Evolutionary conservation across 2,329 filamentous ascomycete genomes (phyloP).

Genomic region (Colletotrichum musae): DNA sequence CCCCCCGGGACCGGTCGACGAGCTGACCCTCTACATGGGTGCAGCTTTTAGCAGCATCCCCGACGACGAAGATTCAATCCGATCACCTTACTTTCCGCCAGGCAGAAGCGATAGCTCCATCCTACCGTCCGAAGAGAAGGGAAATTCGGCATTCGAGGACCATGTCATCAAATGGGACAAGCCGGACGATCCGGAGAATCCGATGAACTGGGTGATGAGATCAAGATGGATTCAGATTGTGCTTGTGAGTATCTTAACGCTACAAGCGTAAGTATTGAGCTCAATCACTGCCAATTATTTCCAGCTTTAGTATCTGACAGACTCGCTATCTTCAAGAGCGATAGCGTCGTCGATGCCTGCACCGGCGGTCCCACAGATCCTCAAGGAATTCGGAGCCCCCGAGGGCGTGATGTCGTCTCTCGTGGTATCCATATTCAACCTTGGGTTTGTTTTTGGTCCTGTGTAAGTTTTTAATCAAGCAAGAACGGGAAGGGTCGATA

Average conservation of each 20-base stretch:
- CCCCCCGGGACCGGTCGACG: conserved; percentile 32
- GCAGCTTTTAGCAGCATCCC: conserved; percentile 36
- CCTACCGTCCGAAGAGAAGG: neutral
- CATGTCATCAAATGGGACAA: conserved; percentile 12
- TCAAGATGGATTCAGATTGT: conserved; percentile 31
- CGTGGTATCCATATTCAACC: conserved; percentile 64
- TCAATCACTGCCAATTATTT: neutral
- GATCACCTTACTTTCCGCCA: conserved; percentile 4
- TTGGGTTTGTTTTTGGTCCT: conserved; percentile 59
- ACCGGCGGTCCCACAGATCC: conserved; percentile 3
- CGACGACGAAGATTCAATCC: conserved; percentile 17
- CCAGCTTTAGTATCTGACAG: neutral
- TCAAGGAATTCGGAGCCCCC: conserved; percentile 13
- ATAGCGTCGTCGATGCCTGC: conserved; percentile 22
- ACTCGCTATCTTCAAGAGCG: neutral
- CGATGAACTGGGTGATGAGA: conserved; percentile 16
- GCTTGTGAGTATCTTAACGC: conserved; percentile 27
- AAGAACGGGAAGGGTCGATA: too few species aligned
- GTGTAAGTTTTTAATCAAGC: conserved; percentile 48
- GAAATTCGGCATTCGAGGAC: neutral
- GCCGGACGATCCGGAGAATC: conserved; percentile 20
- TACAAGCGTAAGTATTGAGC: conserved; percentile 24
- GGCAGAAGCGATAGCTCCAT: neutral
- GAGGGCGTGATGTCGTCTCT: conserved; percentile 53
- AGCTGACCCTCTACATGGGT: conserved; percentile 35